Base-by-base conservation (phyloP, 2,329 filamentous ascomycete genomes). In the Phaeoacremonium minimum region DNA sequence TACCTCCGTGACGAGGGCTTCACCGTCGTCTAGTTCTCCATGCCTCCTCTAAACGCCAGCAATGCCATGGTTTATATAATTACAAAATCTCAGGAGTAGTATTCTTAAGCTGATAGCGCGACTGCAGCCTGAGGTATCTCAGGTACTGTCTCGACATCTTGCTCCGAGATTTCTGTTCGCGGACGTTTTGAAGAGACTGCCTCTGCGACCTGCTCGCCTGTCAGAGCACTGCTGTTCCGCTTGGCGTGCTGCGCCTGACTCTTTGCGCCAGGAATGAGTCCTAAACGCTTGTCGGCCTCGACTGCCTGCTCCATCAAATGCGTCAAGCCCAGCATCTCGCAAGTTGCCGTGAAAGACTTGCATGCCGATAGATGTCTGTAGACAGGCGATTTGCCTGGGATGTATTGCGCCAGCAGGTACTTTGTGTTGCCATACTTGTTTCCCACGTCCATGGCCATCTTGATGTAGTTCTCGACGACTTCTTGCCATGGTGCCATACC, bases 361-460 rank as follows among this genome's bases (percentile, higher is more conserved):
- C 75, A 74, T 32, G 66, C 61, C 43, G 77, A 79, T 47, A 93
- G 71, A 4, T 68, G 60, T 40, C 73, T 70, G 55, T 84, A 85
- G 1, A 67, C 68, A 28, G 75, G 67, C 32, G 78, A 69, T 57
- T 89, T 94, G 13, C 90, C 88, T 0, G 89, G 88, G 16, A 97
- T 79, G 61, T 96, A 76, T 58, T 95, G 87, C 29, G 78, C 77
- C 18, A 98, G 77, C 19, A 93, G 70, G 57, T 85, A 98, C 59
- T 98, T 98, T 5, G 90, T 95, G 64, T 98, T 98, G 30, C 85
- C 84, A 58, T 83, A 93, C 44, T 82, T 80, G 58, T 98, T 97
- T 55, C 91, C 82, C 11, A 88, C 79, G 38, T 85, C 79, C 50
- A 98, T 69, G 18, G 81, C 75, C 19, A 74, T 75, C 43, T 75